Percentiles rank a stretch among this genome's conserved stretches.
These are phyloP conservation scores for Fusarium veterinarium DNA, from an alignment of 2,329 filamentous ascomycete species.

Conservation along the genomic window DNA sequence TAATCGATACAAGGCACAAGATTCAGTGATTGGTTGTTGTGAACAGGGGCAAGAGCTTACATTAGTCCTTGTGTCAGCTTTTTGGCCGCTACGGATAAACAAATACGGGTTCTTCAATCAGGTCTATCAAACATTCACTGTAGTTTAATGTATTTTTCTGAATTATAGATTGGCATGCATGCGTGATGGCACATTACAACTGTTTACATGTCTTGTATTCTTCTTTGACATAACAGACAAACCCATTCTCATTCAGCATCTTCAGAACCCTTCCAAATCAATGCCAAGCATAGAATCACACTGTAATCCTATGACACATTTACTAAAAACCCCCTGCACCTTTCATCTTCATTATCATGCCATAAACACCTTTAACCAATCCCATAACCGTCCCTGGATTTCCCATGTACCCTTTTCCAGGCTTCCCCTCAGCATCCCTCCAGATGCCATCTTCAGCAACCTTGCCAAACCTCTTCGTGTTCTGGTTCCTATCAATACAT, in stretches of 20 bases:
- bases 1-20: neutral
- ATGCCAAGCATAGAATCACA: neutral
- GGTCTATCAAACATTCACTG: accelerated
- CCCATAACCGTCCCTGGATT: conserved; percentile 26
- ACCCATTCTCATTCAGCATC: neutral
- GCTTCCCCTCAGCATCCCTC: conserved; percentile 26
- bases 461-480: conserved; percentile 69
- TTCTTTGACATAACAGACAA: neutral
- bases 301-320: neutral
- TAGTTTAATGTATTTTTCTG: too few species aligned
- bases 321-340: conserved; percentile 5
- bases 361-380: conserved; percentile 20
- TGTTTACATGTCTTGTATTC: neutral
- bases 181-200: accelerated
- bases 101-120: neutral
- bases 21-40: neutral
- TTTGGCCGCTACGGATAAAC: neutral
- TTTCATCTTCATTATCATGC: conserved; percentile 33
- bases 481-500: conserved; percentile 72
- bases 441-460: conserved; percentile 36
- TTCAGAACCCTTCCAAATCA: neutral
- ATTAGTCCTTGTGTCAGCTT: neutral
- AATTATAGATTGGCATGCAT: accelerated
- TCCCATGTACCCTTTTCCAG: conserved; percentile 33
- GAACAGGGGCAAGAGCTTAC: neutral